Evolutionary conservation across 257 asterid species (phyloP), one percentile per base, ranked within the genome.

Genomic region (Przewalskia tangutica): DNA sequence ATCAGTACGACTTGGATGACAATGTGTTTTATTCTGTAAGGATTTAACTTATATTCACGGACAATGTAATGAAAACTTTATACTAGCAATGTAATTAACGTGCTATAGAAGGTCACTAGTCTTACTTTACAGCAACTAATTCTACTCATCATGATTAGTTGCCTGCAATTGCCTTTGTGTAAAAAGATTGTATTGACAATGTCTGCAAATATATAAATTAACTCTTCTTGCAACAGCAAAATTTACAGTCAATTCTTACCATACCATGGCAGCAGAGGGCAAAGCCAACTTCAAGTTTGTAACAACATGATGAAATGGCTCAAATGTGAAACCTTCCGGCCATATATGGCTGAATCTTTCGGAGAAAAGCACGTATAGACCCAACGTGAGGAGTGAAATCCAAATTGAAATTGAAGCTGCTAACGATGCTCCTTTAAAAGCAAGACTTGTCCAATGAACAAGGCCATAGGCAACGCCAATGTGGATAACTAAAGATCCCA

Each of bases 261-360:
- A 91, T 44, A 91, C 90, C 93, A 91, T 91, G 71, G 90, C 95
- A 17, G 95, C 97, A 48, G 97, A 91, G 55, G 94, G 95, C 81
- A 91, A 32, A 17, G 93, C 97, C 14, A 92, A 56, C 91, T 89
- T 92, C 82, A 91, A 84, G 81, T 80, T 86, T 23, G 81, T 4
- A 13, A 76, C 32, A 2, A 90, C 2, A 55, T 87, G 88, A 66
- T 81, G 4, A 44, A 84, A 86, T 4, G 89, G 83, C 79, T 90
- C 95, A 44, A 32, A 10, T 2, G 87, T 81, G 55, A 90, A 91
- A n/a, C 97, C 93, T 8, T 60, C 14, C 0, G 78, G 76, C 91
- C 93, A 90, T 2, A 94, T 92, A 7, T 78, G 80, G 82, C 71
- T 83, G 34, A 91, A 90, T 46, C 80, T 85, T 77, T 82, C 81